Evolutionary conservation across 2,329 filamentous ascomycete species (phyloP).

Genomic region (Juglanconis juglandina): DNA sequence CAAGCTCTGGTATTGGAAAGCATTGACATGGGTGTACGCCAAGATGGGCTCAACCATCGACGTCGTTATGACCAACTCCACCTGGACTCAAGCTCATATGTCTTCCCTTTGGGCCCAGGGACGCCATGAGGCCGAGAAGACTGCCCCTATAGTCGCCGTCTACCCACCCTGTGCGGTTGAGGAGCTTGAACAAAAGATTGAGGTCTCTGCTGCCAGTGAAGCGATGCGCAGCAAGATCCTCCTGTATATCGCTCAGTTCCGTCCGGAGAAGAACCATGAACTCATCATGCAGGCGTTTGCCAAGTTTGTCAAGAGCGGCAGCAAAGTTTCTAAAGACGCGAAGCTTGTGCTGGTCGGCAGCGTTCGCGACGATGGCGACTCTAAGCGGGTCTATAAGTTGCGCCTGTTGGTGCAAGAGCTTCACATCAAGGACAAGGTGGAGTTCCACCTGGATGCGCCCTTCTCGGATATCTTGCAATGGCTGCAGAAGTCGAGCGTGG

Average conservation of each 20-base stretch:
- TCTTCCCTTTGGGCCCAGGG: slow-evolving; percentile 71
- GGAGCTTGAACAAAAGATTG: slow-evolving; percentile 73
- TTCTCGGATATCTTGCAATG: slow-evolving; percentile 85
- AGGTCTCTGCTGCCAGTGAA: slow-evolving; percentile 68
- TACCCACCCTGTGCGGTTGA: slow-evolving; percentile 91
- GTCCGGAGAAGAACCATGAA: slow-evolving; percentile 93
- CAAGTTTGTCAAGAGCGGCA: slow-evolving; percentile 61
- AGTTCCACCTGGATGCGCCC: slow-evolving; percentile 84
- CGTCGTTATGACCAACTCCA: slow-evolving; percentile 95
- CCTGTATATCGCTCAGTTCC: slow-evolving; percentile 95
- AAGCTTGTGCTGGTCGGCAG: slow-evolving; percentile 84
- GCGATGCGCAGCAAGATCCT: slow-evolving; percentile 66
- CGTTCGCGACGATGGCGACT: slow-evolving; percentile 80
- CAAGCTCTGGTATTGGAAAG: slow-evolving; percentile 82
- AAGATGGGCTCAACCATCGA: slow-evolving; percentile 81
- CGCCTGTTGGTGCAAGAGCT: slow-evolving; percentile 84
- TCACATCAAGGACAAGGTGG: slow-evolving; percentile 75
- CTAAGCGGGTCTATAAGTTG: slow-evolving; percentile 81
- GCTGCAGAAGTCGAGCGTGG: slow-evolving; percentile 72
- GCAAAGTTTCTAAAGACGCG: slow-evolving; percentile 50
- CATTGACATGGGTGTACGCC: slow-evolving; percentile 80
- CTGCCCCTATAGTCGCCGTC: slow-evolving; percentile 65
- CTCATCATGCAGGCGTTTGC: slow-evolving; percentile 84
- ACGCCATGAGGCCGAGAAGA: slow-evolving; percentile 41
- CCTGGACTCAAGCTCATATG: slow-evolving; percentile 87